Evolutionary conservation across 768 basidiomycete genomes (phyloP).

Genomic region (Lactifluus echinatus): DNA sequence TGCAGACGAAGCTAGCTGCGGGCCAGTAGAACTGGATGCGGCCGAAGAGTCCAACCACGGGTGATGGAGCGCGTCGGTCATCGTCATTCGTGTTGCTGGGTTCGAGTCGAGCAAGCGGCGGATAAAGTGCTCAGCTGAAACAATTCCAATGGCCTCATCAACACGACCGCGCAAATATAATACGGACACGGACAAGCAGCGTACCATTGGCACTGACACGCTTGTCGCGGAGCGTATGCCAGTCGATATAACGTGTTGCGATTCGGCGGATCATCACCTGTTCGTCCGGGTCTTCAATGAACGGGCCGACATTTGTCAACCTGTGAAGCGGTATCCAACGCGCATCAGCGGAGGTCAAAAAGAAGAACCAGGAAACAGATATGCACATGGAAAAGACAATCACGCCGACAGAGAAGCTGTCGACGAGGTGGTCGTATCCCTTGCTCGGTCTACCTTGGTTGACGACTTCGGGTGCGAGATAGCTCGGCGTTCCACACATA

Average conservation of each 20-base stretch:
- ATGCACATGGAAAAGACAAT: constrained; percentile 87
- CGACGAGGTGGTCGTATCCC: constrained; percentile 85
- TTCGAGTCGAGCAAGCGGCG: constrained; percentile 51
- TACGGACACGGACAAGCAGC: constrained; percentile 20
- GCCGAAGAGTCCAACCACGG: constrained; percentile 53
- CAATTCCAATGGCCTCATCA: background rate
- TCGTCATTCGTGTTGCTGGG: constrained; percentile 60
- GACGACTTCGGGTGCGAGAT: constrained; percentile 91
- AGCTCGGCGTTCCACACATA: constrained; percentile 94
- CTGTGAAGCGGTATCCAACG: background rate
- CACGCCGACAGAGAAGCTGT: constrained; percentile 95
- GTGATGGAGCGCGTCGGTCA: constrained; percentile 59
- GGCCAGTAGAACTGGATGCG: background rate
- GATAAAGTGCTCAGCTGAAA: constrained; percentile 59
- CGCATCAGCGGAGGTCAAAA: background rate
- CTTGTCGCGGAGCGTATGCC: background rate
- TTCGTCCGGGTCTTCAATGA: constrained; percentile 9
- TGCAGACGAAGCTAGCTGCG: background rate
- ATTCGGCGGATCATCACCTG: constrained; percentile 12
- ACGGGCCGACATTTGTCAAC: constrained; percentile 1
- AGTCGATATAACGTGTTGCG: constrained; percentile 12
- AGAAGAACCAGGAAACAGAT: background rate
- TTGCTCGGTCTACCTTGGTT: constrained; percentile 42
- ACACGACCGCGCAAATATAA: background rate
- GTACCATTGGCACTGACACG: constrained; percentile 37